These are phyloP conservation scores for Saccharata proteae DNA, from an alignment of 2,329 filamentous ascomycete species.

Conservation along the genomic window DNA sequence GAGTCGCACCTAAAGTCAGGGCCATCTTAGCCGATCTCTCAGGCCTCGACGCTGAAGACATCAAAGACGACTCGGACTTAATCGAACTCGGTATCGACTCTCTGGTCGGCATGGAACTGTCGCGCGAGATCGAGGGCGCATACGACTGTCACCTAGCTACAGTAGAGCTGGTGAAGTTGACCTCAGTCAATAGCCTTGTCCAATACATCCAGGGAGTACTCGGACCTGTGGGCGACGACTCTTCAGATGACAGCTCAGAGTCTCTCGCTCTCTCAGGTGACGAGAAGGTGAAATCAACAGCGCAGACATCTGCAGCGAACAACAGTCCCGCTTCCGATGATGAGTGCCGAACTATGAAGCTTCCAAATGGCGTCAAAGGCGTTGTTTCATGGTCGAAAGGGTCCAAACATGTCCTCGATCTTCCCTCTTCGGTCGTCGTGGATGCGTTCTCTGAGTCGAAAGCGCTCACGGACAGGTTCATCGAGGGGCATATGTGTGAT, in stretches of 20 bases:
- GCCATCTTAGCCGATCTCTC: neutral
- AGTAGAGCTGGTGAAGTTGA: slow-evolving; percentile 7
- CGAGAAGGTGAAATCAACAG: no score
- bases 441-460: slow-evolving; percentile 3
- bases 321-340: no score
- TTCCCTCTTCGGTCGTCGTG: slow-evolving; percentile 1
- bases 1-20: no score
- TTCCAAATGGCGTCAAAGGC: no score
- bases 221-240: neutral
- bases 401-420: no score
- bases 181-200: slow-evolving; percentile 1
- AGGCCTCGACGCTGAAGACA: neutral
- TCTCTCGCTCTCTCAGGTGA: no score
- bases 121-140: slow-evolving; percentile 1
- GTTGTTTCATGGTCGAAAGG: no score
- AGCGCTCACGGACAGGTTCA: slow-evolving; percentile 4
- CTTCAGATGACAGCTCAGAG: neutral
- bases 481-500: neutral
- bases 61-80: neutral
- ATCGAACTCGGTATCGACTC: neutral
- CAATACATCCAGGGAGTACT: neutral
- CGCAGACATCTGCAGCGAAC: neutral
- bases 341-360: no score
- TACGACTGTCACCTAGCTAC: slow-evolving; percentile 12
- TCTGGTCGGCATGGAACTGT: neutral